A percentile compares a stretch with the other conserved stretches of the same genome.
Conservation (phyloP, 768 basidiomycete genomes). For the Amylocystis lapponica region DNA sequence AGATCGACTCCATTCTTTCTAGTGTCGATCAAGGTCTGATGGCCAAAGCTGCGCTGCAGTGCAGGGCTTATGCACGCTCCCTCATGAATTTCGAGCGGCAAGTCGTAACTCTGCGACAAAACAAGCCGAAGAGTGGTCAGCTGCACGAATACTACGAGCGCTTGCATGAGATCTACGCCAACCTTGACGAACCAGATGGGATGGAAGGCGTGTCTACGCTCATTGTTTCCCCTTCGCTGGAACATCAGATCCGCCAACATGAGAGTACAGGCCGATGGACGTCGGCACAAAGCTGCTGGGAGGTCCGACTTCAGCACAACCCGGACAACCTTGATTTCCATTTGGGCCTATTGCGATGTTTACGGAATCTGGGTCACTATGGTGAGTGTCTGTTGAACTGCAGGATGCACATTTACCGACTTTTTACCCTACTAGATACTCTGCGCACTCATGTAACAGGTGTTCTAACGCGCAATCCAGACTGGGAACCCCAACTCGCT, state of each 20-base stretch:
- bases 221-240: slow-evolving; percentile 83
- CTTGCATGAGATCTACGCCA: slow-evolving; percentile 92
- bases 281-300: slow-evolving; percentile 98
- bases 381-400: slow-evolving; percentile 46
- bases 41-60: slow-evolving; percentile 90
- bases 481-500: slow-evolving; percentile 73
- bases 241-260: slow-evolving; percentile 96
- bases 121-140: slow-evolving; percentile 33
- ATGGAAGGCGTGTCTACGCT: slow-evolving; percentile 96
- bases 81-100: slow-evolving; percentile 94
- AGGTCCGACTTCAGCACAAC: slow-evolving; percentile 83
- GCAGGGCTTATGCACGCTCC: slow-evolving; percentile 90
- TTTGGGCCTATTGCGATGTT: slow-evolving; percentile 82
- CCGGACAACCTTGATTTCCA: slow-evolving; percentile 89
- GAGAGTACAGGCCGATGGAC: slow-evolving; percentile 98
- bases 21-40: slow-evolving; percentile 84
- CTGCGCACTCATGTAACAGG: slow-evolving; percentile 92
- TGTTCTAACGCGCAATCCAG: slow-evolving; percentile 76
- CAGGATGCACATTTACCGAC: not conserved
- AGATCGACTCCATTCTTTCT: slow-evolving; percentile 75
- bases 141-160: slow-evolving; percentile 78
- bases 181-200: slow-evolving; percentile 96
- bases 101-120: slow-evolving; percentile 42
- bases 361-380: slow-evolving; percentile 94
- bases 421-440: slow-evolving; percentile 56